Conservation (phyloP, 164 flowering plant species). For the Stephania yunnanensis region DNA sequence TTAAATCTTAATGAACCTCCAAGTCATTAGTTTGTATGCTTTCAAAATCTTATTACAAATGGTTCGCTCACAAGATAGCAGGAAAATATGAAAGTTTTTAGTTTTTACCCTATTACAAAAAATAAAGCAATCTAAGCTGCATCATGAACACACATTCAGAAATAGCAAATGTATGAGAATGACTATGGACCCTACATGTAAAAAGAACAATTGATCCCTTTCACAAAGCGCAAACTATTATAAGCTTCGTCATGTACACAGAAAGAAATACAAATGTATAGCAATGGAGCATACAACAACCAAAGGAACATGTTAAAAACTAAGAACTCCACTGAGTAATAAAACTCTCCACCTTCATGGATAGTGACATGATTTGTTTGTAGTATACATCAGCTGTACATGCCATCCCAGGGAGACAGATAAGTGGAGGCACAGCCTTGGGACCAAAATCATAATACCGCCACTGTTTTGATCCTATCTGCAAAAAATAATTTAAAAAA, state of each 20-base stretch:
- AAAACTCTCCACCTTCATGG: constrained; percentile 65
- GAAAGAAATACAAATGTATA: background rate
- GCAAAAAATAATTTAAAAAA: constrained; percentile 12
- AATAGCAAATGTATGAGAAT: background rate
- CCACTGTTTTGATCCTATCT: constrained; percentile 95
- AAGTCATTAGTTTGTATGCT: background rate
- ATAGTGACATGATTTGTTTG: constrained; percentile 92
- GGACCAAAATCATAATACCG: constrained; percentile 99
- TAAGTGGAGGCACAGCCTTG: constrained; percentile 87
- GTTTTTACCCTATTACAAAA: background rate
- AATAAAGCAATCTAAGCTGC: too few relatives aligned
- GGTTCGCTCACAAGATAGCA: background rate
- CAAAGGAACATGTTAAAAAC: background rate
- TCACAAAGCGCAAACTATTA: background rate
- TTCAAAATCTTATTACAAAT: background rate
- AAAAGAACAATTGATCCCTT: too few relatives aligned
- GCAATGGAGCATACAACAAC: background rate
- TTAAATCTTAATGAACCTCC: background rate
- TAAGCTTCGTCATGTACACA: background rate
- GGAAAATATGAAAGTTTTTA: background rate
- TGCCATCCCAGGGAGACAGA: constrained; percentile 90
- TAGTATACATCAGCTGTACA: constrained; percentile 97
- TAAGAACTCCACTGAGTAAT: background rate
- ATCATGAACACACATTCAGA: background rate
- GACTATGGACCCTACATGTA: background rate